Evolutionary conservation across 148 eudicot species (phyloP), one percentile per base, ranked within the genome.

Genomic region (Fagopyrum esculentum): DNA sequence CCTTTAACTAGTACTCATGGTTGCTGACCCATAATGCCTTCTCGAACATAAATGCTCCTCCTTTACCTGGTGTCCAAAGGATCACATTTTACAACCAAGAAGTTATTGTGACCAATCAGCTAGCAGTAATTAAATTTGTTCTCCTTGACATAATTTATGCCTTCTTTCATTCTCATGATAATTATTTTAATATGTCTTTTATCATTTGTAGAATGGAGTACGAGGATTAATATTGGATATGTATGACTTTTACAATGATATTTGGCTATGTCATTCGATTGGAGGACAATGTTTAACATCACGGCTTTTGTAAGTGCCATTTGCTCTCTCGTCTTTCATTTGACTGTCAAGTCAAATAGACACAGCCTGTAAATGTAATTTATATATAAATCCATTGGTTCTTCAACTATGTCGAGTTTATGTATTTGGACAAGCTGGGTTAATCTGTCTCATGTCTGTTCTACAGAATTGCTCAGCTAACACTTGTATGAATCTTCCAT

Each of bases 141-240:
- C 51, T n/a, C 22, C 47, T 40, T 40, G 19, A 35, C 8, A 35
- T 16, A 4, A 40, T 40, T 66, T 66, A 6, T 29, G 2, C 35
- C 35, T 30, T 7, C 56, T 57, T 76, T 76, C 50, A 1, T 72
- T 13, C 19, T 66, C 46, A 12, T 40, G 46, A 66, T 40, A 16
- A 43, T 15, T 12, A 35, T 12, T 1, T 13, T 66, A 1, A 40
- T 13, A 9, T 40, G 46, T 46, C 13, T 9, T 70, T 72, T n/a
- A 75, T 47, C 49, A 35, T 83, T 45, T 72, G 70, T 81, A 95
- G 99, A 92, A 95, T 84, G 99, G 99, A 80, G 99, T 92, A 48
- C 84, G 99, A 80, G 99, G 99, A 71, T 84, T 95, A 85, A 95
- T 95, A 97, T 82, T 95, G 87, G 99, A 95, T 84, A 92, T 95